phyloP scores from a whole-genome alignment of 495 filamentous ascomycete genomes.

The Trypethelium eluteriae region DNA sequence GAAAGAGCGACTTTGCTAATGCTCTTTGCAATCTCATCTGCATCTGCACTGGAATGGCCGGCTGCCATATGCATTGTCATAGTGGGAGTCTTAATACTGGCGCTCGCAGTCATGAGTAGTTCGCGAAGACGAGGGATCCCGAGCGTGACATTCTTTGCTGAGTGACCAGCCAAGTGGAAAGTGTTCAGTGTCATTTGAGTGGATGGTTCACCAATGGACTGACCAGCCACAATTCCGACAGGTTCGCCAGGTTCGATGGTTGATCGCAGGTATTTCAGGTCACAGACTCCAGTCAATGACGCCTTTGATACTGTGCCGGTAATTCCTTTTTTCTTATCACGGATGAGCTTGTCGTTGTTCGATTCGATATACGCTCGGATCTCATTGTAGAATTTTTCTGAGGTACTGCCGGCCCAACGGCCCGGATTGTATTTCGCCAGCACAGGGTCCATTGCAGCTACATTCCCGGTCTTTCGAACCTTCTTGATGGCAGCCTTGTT shows the following conservation, averaged over 20 bases:
- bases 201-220: constrained; percentile 93
- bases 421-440: constrained; percentile 65
- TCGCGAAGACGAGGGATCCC: constrained; percentile 96
- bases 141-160: constrained; percentile 95
- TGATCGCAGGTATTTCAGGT: constrained; percentile 87
- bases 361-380: constrained; percentile 66
- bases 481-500: constrained; percentile 76
- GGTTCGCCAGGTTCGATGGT: constrained; percentile 94
- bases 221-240: constrained; percentile 93
- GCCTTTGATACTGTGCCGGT: constrained; percentile 53
- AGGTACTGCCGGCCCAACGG: constrained; percentile 73
- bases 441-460: constrained; percentile 69
- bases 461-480: constrained; percentile 58
- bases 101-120: constrained; percentile 96
- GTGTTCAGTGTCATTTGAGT: constrained; percentile 99
- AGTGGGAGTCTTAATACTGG: constrained; percentile 75
- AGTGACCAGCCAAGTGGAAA: constrained; percentile 98
- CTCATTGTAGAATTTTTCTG: constrained; percentile 69
- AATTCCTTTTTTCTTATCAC: constrained; percentile 62
- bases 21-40: constrained; percentile 78
- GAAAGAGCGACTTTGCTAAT: constrained; percentile 83
- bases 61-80: constrained; percentile 80
- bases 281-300: constrained; percentile 71
- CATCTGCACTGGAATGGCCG: constrained; percentile 60
- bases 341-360: constrained; percentile 68